Evolutionary conservation across 2,329 filamentous ascomycete species (phyloP).

Genomic region (Macrophomina pseudophaseolina): DNA sequence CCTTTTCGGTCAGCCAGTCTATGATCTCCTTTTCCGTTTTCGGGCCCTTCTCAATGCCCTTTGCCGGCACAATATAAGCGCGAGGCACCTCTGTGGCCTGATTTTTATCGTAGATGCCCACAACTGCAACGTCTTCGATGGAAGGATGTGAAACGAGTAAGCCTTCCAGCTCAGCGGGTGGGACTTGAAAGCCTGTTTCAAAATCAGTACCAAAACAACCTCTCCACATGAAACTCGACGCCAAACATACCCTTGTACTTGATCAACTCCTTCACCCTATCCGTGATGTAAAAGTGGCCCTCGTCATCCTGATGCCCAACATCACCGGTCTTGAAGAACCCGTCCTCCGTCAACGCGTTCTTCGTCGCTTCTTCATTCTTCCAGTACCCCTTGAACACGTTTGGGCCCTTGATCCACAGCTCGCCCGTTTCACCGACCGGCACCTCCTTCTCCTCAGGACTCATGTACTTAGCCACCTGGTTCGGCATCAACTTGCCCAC

Average conservation of each 20-base stretch:
- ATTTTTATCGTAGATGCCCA: slow-evolving; percentile 52
- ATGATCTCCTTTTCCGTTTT: slow-evolving; percentile 46
- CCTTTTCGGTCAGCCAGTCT: slow-evolving; percentile 49
- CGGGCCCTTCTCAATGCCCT: slow-evolving; percentile 38
- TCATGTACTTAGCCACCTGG: slow-evolving; percentile 81
- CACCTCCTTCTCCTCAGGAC: slow-evolving; percentile 63
- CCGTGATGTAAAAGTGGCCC: slow-evolving; percentile 88
- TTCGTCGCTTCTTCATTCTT: slow-evolving; percentile 73
- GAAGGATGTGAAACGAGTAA: slow-evolving; percentile 48
- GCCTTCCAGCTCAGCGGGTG: slow-evolving; percentile 55
- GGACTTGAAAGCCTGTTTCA: slow-evolving; percentile 50
- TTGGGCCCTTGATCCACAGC: slow-evolving; percentile 76
- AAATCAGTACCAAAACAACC: not conserved
- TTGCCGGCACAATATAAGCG: slow-evolving; percentile 44
- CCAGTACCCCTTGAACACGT: slow-evolving; percentile 79
- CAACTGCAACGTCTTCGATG: slow-evolving; percentile 52
- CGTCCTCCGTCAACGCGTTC: slow-evolving; percentile 74
- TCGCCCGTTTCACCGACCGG: slow-evolving; percentile 63
- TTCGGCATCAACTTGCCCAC: slow-evolving; percentile 80
- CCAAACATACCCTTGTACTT: slow-evolving; percentile 43
- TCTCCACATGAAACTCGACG: not conserved
- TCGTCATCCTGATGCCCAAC: slow-evolving; percentile 77
- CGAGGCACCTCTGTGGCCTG: slow-evolving; percentile 52
- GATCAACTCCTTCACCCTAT: slow-evolving; percentile 62
- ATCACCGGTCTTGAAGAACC: slow-evolving; percentile 91